Conservation (phyloP, 2,329 filamentous ascomycete species). For the Sclerotinia trifoliorum region DNA sequence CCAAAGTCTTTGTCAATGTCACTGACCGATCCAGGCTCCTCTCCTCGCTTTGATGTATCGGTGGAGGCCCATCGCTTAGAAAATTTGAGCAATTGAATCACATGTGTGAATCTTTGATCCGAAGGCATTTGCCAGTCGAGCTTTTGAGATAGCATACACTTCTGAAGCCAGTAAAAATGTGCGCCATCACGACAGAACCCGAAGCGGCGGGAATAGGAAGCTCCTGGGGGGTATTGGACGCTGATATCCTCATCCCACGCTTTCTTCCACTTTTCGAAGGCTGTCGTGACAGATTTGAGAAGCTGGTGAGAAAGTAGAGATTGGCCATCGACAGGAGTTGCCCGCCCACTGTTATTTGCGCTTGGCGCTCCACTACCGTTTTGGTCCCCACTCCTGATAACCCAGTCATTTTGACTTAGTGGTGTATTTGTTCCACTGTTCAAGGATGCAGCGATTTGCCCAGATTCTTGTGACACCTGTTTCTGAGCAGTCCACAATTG, state of each 20-base stretch:
- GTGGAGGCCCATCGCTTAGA: conserved; percentile 60
- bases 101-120: conserved; percentile 59
- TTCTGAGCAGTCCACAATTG: conserved; percentile 56
- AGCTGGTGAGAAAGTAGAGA: conserved; percentile 46
- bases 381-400: conserved; percentile 46
- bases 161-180: conserved; percentile 72
- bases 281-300: conserved; percentile 50
- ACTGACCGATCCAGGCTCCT: conserved; percentile 66
- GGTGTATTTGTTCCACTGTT: conserved; percentile 54
- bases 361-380: conserved; percentile 45
- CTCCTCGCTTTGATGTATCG: conserved; percentile 63
- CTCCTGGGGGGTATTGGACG: conserved; percentile 60
- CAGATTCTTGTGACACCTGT: conserved; percentile 41
- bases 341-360: conserved; percentile 47
- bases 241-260: conserved; percentile 70
- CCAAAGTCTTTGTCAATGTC: conserved; percentile 68
- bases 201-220: conserved; percentile 56
- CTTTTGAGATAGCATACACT: conserved; percentile 61
- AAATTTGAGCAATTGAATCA: conserved; percentile 60
- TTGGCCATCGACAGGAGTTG: conserved; percentile 46
- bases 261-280: conserved; percentile 69
- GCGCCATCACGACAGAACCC: conserved; percentile 71
- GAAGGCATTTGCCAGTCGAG: conserved; percentile 55
- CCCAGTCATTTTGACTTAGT: conserved; percentile 58
- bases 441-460: conserved; percentile 26